phyloP scores from a whole-genome alignment of 1,284 basidiomycete species.

The Limonomyces culmigenus region DNA sequence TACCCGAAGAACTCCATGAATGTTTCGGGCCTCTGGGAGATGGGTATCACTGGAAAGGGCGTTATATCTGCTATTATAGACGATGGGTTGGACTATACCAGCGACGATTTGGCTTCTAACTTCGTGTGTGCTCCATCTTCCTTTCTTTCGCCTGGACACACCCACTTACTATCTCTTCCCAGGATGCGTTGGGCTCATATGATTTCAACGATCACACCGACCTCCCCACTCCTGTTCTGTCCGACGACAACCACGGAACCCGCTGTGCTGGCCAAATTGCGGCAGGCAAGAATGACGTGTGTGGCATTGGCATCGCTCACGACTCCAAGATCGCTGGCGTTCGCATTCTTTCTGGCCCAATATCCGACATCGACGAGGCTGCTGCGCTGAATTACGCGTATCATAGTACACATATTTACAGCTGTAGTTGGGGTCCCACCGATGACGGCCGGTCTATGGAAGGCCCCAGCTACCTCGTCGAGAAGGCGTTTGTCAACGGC shows the following conservation, averaged over 20 bases:
- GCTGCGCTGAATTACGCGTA: conserved; percentile 89
- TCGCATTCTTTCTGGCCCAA: conserved; percentile 89
- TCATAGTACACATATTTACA: conserved; percentile 87
- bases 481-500: conserved; percentile 91
- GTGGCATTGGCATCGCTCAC: conserved; percentile 92
- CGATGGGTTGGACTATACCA: conserved; percentile 88
- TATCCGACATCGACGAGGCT: conserved; percentile 94
- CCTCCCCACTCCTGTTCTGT: conserved; percentile 75
- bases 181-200: conserved; percentile 85
- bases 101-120: conserved; percentile 76
- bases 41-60: conserved; percentile 76
- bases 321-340: conserved; percentile 84
- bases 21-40: conserved; percentile 69
- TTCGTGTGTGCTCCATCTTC: conserved; percentile 59
- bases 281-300: conserved; percentile 91
- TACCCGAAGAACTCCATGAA: conserved; percentile 73
- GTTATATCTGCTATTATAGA: conserved; percentile 86
- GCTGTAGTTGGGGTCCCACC: conserved; percentile 96
- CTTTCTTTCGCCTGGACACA: conserved; percentile 4
- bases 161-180: no score
- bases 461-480: conserved; percentile 80
- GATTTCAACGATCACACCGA: conserved; percentile 93
- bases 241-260: conserved; percentile 94
- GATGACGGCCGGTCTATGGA: conserved; percentile 96
- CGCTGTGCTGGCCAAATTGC: conserved; percentile 96